Evolutionary conservation across 2,329 filamentous ascomycete species (phyloP).

Genomic region (Fusarium foetens): DNA sequence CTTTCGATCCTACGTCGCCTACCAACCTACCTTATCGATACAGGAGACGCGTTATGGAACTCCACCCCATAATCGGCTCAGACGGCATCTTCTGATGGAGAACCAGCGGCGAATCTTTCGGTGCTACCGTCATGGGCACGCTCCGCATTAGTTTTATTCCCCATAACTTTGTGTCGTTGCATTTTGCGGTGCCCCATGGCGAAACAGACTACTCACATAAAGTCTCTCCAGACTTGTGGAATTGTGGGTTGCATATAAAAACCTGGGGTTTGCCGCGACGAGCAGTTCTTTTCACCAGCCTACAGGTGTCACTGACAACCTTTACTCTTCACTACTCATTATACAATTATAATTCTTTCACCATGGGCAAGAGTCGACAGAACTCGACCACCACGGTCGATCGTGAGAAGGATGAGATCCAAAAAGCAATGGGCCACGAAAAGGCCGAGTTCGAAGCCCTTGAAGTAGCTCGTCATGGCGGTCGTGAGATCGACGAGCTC

Average conservation of each 20-base stretch:
- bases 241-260: constrained; percentile 29
- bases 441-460: constrained; percentile 50
- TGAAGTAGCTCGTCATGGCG: constrained; percentile 50
- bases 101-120: constrained; percentile 39
- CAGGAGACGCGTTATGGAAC: background rate
- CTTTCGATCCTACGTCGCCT: background rate
- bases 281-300: background rate
- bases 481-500: constrained; percentile 51
- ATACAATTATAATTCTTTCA: background rate
- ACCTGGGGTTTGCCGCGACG: constrained; percentile 21
- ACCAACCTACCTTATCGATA: background rate
- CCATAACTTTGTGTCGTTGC: constrained; percentile 10
- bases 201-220: constrained; percentile 13
- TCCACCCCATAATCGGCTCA: constrained; percentile 27
- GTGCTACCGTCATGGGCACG: constrained; percentile 36
- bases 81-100: constrained; percentile 36
- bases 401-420: constrained; percentile 35
- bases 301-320: constrained; percentile 6
- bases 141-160: background rate
- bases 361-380: constrained; percentile 32
- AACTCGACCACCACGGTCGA: constrained; percentile 39
- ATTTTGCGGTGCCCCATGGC: constrained; percentile 32
- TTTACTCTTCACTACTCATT: background rate
- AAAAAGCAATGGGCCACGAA: constrained; percentile 33
- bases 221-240: constrained; percentile 26